Evolutionary conservation across 129 eudicot genomes (phyloP).

Genomic region (Centella asiatica): DNA sequence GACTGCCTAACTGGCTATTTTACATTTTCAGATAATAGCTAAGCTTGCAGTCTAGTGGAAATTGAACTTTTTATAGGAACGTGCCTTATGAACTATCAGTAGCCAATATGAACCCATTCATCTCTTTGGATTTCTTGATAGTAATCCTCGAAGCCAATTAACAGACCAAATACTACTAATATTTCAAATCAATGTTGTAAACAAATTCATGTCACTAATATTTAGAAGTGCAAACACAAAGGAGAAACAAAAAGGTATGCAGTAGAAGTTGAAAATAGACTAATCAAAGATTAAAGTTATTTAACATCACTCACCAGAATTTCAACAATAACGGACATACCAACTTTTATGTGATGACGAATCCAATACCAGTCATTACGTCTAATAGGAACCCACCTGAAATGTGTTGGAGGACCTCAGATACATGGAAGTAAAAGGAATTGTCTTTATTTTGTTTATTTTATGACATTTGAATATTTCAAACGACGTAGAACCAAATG

Average conservation of each 20-base stretch:
- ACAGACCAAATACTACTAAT: background rate
- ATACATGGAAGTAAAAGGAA: background rate
- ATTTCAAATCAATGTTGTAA: background rate
- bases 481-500: background rate
- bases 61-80: background rate
- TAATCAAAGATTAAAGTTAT: background rate
- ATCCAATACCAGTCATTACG: conserved; percentile 99
- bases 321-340: conserved; percentile 91
- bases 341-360: conserved; percentile 95
- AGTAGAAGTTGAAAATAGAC: background rate
- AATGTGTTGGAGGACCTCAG: conserved; percentile 13
- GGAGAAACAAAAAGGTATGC: conserved; percentile 1
- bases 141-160: background rate
- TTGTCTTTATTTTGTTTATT: background rate
- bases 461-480: background rate
- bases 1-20: too few relatives aligned
- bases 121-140: background rate
- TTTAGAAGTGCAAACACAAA: background rate
- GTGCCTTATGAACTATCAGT: background rate
- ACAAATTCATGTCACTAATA: background rate
- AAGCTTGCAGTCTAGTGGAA: background rate
- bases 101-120: background rate
- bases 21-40: too few relatives aligned
- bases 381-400: conserved; percentile 96
- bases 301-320: conserved; percentile 63